A percentile compares a stretch with the other conserved stretches of the same genome.
These are phyloP conservation scores for sunflower (Helianthus annuus) DNA, from an alignment of 129 eudicot species.

Conservation along the genomic window DNA sequence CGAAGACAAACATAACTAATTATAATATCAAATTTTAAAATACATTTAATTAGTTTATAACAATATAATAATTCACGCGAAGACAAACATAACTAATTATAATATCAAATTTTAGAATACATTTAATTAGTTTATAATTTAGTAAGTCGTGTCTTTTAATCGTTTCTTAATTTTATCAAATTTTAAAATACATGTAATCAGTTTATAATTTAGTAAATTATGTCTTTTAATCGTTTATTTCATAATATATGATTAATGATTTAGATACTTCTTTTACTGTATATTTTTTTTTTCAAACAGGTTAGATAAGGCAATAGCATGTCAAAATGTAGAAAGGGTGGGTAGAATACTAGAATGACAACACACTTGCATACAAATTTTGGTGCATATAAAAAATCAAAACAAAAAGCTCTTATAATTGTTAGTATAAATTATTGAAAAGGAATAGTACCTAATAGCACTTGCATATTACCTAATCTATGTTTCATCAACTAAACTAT, in stretches of 20 bases:
- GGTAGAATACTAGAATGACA: neutral
- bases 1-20: too few relatives aligned
- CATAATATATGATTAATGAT: neutral
- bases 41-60: too few relatives aligned
- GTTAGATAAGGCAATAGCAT: too few relatives aligned
- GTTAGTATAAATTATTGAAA: neutral
- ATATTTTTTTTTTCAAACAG: neutral
- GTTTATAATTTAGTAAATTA: neutral
- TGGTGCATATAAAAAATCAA: neutral
- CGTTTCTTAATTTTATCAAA: too few relatives aligned
- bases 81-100: too few relatives aligned
- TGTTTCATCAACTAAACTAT: neutral
- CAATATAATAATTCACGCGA: too few relatives aligned
- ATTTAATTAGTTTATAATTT: too few relatives aligned
- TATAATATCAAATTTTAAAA: too few relatives aligned
- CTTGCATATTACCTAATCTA: slow-evolving; percentile 23
- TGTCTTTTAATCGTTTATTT: neutral
- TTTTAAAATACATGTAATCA: neutral
- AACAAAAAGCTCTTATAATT: slow-evolving; percentile 1
- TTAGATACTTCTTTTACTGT: neutral
- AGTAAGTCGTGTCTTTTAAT: too few relatives aligned
- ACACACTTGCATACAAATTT: slow-evolving; percentile 14
- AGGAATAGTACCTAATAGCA: slow-evolving; percentile 1
- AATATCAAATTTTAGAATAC: too few relatives aligned
- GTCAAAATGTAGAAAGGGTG: slow-evolving; percentile 4